Evolutionary conservation across 2,329 filamentous ascomycete species (phyloP), one percentile per base, ranked within the genome.

Genomic region (Colletotrichum lindemuthianum): DNA sequence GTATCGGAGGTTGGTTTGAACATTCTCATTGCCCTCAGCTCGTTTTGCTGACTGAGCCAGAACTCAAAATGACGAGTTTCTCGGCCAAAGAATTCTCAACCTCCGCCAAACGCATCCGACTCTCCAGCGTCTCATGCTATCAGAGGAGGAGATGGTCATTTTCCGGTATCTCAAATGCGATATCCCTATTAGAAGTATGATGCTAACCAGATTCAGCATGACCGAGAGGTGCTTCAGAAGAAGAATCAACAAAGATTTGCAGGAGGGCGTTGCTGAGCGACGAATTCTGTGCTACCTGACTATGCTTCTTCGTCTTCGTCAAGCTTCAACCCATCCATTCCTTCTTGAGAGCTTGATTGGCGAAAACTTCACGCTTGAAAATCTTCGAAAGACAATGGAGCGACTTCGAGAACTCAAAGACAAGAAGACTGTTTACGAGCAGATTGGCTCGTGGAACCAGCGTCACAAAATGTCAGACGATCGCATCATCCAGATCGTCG

Each of bases 321-420:
- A 75, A 41, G 59, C 67, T 0, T 56, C 70, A 0, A 77, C 75
- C 0, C 76, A 78, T 24, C 43, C 69, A 0, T 75, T 75, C 51
- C 70, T 68, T 10, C 60, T 77, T 0, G 75, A 78, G 12, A 66
- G 60, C 0, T 37, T 63, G 60, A 63, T 63, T 40, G 12, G n/a
- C 1, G 15, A 63, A 0, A 11, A 48, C 4, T 63, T 63, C 8
- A 45, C 53, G 2, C 9, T 37, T 3, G 3, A 24, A 2, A 39
- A 58, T 36, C 13, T 63, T 10, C 33, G 10, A 11, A 13, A 6
- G 0, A 47, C 48, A n/a, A 51, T 33, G 12, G 10, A 24, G 6
- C 36, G 33, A 2, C 36, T 65, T 6, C 1, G 37, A 5, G 15
- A 43, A 0, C n/a, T 66, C 2, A 57, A 59, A 13, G 43, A 48